Conservation (phyloP, 345 rosid genomes). For the Camelina neglecta region DNA sequence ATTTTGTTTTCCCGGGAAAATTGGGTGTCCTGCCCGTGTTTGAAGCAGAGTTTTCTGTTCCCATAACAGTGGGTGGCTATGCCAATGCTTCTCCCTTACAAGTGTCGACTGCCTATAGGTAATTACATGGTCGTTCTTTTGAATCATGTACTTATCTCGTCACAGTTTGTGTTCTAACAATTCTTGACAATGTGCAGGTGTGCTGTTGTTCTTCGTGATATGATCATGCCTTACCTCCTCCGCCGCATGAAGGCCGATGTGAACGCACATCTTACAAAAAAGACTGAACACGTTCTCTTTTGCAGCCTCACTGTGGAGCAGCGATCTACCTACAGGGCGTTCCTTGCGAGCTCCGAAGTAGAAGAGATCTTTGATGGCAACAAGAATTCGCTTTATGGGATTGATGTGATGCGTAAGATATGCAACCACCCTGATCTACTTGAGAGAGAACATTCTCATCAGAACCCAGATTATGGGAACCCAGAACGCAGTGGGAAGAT, state of each 20-base stretch:
- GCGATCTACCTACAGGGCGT: slow-evolving; percentile 84
- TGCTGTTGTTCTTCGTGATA: slow-evolving; percentile 94
- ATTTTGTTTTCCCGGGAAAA: slow-evolving; percentile 98
- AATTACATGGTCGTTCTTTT: slow-evolving; percentile 28
- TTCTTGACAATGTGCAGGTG: slow-evolving; percentile 59
- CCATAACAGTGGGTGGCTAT: slow-evolving; percentile 96
- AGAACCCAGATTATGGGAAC: slow-evolving; percentile 89
- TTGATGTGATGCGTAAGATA: slow-evolving; percentile 99
- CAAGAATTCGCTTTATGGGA: slow-evolving; percentile 85
- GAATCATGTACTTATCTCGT: slow-evolving; percentile 11
- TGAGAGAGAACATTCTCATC: slow-evolving; percentile 83
- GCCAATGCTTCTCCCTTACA: slow-evolving; percentile 98
- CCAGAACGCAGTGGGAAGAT: slow-evolving; percentile 92
- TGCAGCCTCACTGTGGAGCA: slow-evolving; percentile 95
- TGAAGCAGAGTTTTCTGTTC: slow-evolving; percentile 96
- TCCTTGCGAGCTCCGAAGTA: slow-evolving; percentile 97
- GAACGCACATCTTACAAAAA: slow-evolving; percentile 82
- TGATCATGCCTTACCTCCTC: slow-evolving; percentile 99
- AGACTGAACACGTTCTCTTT: slow-evolving; percentile 94
- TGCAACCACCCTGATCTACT: slow-evolving; percentile 99
- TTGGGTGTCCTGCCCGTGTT: slow-evolving; percentile 95
- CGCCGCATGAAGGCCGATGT: slow-evolving; percentile 95
- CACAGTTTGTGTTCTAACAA: slow-evolving; percentile 26
- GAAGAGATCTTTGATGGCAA: slow-evolving; percentile 84
- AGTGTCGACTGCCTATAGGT: slow-evolving; percentile 99